These are phyloP conservation scores for Panicum hallii DNA, from an alignment of 202 grass and related monocot species.

Conservation along the genomic window DNA sequence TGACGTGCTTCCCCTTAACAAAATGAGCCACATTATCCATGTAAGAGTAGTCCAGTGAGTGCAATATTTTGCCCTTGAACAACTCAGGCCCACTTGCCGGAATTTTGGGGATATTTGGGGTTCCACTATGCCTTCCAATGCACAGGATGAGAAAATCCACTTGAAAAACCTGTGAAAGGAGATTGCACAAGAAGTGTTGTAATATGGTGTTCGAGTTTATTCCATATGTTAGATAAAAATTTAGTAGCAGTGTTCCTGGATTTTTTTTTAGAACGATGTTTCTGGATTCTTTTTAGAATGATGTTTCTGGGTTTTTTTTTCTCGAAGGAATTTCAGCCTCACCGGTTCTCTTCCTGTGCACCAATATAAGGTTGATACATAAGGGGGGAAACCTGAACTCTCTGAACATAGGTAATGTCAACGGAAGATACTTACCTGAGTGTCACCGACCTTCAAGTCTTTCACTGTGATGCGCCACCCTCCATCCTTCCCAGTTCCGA, in stretches of 20 bases:
- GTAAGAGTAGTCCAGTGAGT: conserved; percentile 78
- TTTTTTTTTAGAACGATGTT: not conserved
- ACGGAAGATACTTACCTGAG: conserved; percentile 49
- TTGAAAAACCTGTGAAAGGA: conserved; percentile 43
- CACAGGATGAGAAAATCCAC: conserved; percentile 87
- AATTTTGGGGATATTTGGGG: conserved; percentile 78
- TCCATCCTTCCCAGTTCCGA: conserved; percentile 50
- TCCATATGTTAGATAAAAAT: conserved; percentile 17
- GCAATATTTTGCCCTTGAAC: conserved; percentile 66
- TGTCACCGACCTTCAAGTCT: conserved; percentile 48
- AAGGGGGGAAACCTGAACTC: not conserved
- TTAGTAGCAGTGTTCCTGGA: not conserved
- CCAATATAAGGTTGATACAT: not conserved
- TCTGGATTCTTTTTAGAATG: too few relatives aligned
- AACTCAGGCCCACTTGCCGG: conserved; percentile 59
- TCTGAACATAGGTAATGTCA: not conserved
- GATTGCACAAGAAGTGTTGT: conserved; percentile 17
- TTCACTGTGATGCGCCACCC: conserved; percentile 77
- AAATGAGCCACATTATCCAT: conserved; percentile 61
- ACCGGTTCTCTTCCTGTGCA: conserved; percentile 8
- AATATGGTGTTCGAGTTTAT: conserved; percentile 16
- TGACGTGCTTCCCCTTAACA: conserved; percentile 64
- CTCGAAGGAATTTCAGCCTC: not conserved
- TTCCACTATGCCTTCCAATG: conserved; percentile 75
- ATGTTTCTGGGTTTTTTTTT: not conserved